Evolutionary conservation across 2,329 filamentous ascomycete genomes (phyloP).

Genomic region (Colletotrichum endophyticum): DNA sequence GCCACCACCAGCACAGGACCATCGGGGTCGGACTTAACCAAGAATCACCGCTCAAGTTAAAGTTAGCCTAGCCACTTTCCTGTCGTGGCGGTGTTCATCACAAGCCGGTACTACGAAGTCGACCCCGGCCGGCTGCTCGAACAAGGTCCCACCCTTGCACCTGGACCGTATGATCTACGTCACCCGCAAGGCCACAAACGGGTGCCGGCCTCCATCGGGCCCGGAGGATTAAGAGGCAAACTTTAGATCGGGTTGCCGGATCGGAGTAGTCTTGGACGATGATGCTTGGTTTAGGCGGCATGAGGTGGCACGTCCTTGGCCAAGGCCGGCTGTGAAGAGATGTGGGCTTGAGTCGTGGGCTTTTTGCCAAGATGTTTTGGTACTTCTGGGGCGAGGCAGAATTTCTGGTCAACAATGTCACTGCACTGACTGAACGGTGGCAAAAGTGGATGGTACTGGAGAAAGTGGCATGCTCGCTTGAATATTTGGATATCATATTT

Average conservation of each 20-base stretch:
- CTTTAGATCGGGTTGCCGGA: neutral
- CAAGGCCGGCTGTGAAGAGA: neutral
- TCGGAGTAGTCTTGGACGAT: neutral
- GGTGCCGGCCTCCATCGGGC: neutral
- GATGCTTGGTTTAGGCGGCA: neutral
- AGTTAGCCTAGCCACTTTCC: neutral
- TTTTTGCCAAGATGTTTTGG: neutral
- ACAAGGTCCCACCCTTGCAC: neutral
- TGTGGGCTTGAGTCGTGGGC: neutral
- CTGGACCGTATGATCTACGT: neutral
- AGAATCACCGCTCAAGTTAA: neutral
- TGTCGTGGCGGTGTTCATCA: neutral
- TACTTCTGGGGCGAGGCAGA: neutral
- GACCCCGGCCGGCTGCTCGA: neutral
- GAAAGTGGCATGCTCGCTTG: neutral
- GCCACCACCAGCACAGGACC: neutral
- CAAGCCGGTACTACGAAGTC: neutral
- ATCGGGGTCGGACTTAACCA: neutral
- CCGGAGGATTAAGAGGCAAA: neutral
- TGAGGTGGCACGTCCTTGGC: neutral
- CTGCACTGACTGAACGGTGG: neutral
- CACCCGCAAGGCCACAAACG: neutral
- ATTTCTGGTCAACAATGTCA: accelerated
- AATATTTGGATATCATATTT: neutral
- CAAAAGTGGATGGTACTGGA: neutral